Conservation (phyloP, 2,329 filamentous ascomycete species). For the Sarocladiaceae sp. region DNA sequence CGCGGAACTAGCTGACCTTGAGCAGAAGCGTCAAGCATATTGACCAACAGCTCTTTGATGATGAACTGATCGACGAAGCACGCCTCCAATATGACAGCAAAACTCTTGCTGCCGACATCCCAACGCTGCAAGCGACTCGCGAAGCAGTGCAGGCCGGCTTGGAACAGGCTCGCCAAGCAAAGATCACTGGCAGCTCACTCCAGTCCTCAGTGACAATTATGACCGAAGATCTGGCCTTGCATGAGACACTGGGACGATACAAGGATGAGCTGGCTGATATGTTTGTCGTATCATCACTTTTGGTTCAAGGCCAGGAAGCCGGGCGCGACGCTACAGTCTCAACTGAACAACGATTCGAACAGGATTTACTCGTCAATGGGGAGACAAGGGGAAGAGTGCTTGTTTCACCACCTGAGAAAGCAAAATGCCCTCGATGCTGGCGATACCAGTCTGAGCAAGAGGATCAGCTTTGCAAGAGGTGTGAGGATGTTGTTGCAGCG, state of each 20-base stretch:
- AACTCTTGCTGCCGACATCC: background rate
- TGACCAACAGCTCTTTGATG: slow-evolving; percentile 35
- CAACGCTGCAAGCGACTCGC: slow-evolving; percentile 25
- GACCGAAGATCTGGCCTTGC: slow-evolving; percentile 9
- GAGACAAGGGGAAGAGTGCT: slow-evolving; percentile 31
- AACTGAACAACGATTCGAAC: slow-evolving; percentile 29
- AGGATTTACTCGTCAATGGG: slow-evolving; percentile 36
- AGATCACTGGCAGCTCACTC: slow-evolving; percentile 72
- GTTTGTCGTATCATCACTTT: slow-evolving; percentile 64
- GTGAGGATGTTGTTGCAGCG: slow-evolving; percentile 54
- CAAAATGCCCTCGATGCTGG: slow-evolving; percentile 89
- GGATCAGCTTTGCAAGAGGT: slow-evolving; percentile 65
- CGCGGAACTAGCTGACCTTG: background rate
- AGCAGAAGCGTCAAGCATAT: background rate
- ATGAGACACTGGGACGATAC: slow-evolving; percentile 32
- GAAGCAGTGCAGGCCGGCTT: slow-evolving; percentile 67
- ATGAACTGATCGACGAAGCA: slow-evolving; percentile 32
- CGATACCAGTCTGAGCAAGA: slow-evolving; percentile 65
- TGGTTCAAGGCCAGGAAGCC: slow-evolving; percentile 32
- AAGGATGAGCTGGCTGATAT: slow-evolving; percentile 52
- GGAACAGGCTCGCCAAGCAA: slow-evolving; percentile 65
- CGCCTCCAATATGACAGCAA: background rate
- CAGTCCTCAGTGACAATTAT: slow-evolving; percentile 64
- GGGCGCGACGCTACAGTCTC: slow-evolving; percentile 28
- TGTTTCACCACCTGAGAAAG: slow-evolving; percentile 41